Percentiles rank a stretch among this genome's conserved stretches.
These are phyloP conservation scores for Rubia peregrina DNA, from an alignment of 305 asterid species.

Conservation along the genomic window DNA sequence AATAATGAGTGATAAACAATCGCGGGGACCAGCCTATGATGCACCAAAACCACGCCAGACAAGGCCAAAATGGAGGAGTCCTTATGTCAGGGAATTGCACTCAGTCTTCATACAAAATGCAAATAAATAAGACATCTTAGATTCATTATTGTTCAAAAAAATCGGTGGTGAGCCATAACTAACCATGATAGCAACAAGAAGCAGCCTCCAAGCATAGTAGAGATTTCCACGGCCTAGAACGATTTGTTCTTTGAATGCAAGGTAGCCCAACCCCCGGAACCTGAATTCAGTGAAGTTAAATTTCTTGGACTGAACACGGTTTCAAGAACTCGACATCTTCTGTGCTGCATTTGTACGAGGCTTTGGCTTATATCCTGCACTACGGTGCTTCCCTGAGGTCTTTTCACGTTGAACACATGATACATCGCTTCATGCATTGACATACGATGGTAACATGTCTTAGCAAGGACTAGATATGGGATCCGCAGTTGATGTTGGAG, in stretches of 20 bases:
- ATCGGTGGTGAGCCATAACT: not conserved
- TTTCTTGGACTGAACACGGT: not conserved
- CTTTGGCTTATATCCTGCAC: too few species aligned
- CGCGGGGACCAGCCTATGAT: slow-evolving; percentile 3
- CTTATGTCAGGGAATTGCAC: not conserved
- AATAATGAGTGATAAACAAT: not conserved
- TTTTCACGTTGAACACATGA: too few species aligned
- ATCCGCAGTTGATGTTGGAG: slow-evolving; percentile 2
- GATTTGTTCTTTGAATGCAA: not conserved
- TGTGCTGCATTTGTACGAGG: not conserved
- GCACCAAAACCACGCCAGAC: not conserved
- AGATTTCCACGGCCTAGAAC: not conserved
- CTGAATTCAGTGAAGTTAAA: not conserved
- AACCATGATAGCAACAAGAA: not conserved
- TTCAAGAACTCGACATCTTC: not conserved
- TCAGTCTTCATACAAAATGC: not conserved
- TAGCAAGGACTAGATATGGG: not conserved
- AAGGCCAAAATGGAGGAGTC: not conserved
- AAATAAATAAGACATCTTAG: not conserved
- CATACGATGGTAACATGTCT: not conserved
- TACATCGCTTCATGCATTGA: too few species aligned
- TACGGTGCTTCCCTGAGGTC: too few species aligned
- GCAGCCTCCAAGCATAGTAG: slow-evolving; percentile 8
- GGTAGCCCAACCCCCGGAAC: too few species aligned
- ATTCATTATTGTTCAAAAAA: not conserved